These are phyloP conservation scores for Echria macrotheca DNA, from an alignment of 495 filamentous ascomycete genomes.

Conservation along the genomic window DNA sequence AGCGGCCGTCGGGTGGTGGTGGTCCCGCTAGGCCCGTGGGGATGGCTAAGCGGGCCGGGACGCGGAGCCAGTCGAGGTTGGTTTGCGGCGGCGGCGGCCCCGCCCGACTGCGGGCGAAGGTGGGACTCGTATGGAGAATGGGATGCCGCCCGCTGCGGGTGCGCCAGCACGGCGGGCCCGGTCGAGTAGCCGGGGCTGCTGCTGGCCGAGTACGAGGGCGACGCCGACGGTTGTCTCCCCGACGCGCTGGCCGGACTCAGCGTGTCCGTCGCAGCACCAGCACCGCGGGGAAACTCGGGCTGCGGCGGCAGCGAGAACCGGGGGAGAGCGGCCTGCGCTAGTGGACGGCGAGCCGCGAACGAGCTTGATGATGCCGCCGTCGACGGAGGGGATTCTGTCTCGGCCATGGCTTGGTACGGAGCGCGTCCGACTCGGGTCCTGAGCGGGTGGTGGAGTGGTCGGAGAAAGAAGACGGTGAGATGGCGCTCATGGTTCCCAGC, in stretches of 20 bases:
- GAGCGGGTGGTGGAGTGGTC: neutral
- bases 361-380: constrained; percentile 3
- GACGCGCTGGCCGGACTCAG: constrained; percentile 1
- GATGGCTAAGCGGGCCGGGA: constrained; percentile 5
- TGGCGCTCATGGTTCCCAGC: constrained; percentile 8
- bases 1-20: no score
- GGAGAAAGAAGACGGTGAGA: neutral
- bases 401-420: constrained; percentile 1
- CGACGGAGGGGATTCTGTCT: neutral
- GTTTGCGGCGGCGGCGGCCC: neutral
- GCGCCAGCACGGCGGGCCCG: neutral
- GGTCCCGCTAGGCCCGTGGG: no score
- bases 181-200: constrained; percentile 10
- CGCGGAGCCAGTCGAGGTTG: neutral
- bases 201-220: constrained; percentile 11
- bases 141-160: neutral
- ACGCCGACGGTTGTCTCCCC: neutral
- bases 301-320: constrained; percentile 13
- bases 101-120: neutral
- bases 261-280: neutral
- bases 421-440: neutral
- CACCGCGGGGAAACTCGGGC: constrained; percentile 7
- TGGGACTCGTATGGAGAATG: constrained; percentile 1
- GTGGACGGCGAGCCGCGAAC: constrained; percentile 3
- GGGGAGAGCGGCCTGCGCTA: constrained; percentile 12